phyloP scores from a whole-genome alignment of 2,329 filamentous ascomycete genomes.

The Stenocarpella maydis region DNA sequence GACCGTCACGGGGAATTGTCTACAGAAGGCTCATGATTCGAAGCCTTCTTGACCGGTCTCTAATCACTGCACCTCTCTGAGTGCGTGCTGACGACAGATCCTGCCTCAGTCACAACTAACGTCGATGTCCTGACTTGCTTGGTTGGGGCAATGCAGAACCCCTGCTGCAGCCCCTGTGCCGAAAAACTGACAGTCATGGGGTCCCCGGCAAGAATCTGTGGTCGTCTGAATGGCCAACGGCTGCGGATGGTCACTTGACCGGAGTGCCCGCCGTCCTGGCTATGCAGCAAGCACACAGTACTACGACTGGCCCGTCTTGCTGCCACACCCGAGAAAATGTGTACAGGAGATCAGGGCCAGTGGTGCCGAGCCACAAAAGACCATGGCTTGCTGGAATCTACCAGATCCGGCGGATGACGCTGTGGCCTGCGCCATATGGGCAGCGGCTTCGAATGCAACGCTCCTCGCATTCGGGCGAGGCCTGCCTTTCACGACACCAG shows the following conservation, averaged over 20 bases:
- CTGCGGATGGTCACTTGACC: constrained; percentile 30
- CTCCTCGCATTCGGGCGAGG: not conserved
- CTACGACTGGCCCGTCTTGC: not conserved
- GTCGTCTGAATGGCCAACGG: constrained; percentile 25
- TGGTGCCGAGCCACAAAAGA: constrained; percentile 1
- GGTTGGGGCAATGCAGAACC: not conserved
- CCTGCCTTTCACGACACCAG: not conserved
- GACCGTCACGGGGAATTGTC: constrained; percentile 8
- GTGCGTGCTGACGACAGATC: constrained; percentile 8
- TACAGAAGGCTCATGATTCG: constrained; percentile 21
- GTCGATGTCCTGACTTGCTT: constrained; percentile 4
- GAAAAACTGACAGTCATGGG: constrained; percentile 22
- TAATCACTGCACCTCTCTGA: not conserved
- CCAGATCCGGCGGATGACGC: not conserved
- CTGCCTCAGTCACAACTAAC: constrained; percentile 22
- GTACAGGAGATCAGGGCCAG: constrained; percentile 14
- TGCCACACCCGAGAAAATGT: constrained; percentile 20
- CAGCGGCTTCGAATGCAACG: not conserved
- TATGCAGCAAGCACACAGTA: not conserved
- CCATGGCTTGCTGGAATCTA: not conserved
- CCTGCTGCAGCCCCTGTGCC: constrained; percentile 24
- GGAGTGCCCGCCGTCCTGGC: constrained; percentile 20
- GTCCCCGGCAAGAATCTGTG: constrained; percentile 23
- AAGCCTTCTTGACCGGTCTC: constrained; percentile 19
- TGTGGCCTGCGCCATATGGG: not conserved